Evolutionary conservation across 1,284 basidiomycete species (phyloP), one percentile per base, ranked within the genome.

Genomic region (Rhodotorula sp.): DNA sequence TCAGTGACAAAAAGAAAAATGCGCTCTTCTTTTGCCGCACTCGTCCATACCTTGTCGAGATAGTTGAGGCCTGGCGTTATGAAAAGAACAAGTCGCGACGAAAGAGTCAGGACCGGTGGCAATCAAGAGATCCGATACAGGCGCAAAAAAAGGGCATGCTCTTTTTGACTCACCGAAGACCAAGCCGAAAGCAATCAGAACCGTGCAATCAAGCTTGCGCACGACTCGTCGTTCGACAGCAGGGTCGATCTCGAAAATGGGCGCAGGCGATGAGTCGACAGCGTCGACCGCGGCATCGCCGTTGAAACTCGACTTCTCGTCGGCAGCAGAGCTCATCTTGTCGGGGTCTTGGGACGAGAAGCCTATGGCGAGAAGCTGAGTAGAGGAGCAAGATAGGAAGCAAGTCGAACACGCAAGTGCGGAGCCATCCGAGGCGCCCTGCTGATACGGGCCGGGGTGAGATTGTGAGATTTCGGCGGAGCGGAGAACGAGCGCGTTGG

Each of bases 201-300:
- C 63, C 6, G 67, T 62, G 15, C 31, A 31, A 52, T 80, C 65
- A 70, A 80, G 58, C 73, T 80, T 57, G 75, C 78, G 45, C 56
- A 61, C 54, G 12, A 69, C 69, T 15, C 71, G 67, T 16, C 54
- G 56, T 57, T 73, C 68, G 26, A 73, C 60, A 5, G 3, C 66
- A 3, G 71, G 66, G 43, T 73, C 71, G 52, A 73, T 73, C 12
- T 48, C 59, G 45, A 31, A 16, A 10, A 48, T 16, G 26, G 59
- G 7, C 18, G 59, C 3, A 3, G 38, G 38, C 38, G 38, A 34
- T 34, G 34, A 43, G 38, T 43, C 38, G 38, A 47, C 48, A 10
- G 23, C 14, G 12, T 49, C 31, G 19, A 34, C 23, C 3, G 18
- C 54, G 31, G 26, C 34, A 7, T 31, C 60, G 43, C 8, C 66